Conservation (phyloP, 257 asterid genomes). For the Mitragyna speciosa region DNA sequence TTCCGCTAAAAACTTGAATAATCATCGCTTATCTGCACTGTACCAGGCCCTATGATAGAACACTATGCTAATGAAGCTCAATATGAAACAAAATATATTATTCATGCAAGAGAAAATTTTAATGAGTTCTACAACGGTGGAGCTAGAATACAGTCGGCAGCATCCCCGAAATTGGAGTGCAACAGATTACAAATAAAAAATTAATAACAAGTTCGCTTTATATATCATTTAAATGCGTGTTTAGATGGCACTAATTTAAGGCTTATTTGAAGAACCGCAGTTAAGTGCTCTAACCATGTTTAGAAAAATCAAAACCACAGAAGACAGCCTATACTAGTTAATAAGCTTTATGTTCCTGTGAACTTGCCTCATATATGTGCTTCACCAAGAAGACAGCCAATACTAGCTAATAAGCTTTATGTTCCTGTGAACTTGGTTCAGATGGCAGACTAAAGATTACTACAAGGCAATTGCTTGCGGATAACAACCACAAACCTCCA, state of each 20-base stretch:
- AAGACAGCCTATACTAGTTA: background rate
- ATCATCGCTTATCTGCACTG: background rate
- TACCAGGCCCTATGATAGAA: background rate
- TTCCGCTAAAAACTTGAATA: background rate
- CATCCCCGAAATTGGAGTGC: background rate
- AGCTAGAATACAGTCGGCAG: background rate
- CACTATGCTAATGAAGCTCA: background rate
- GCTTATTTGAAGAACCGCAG: background rate
- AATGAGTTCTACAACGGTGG: background rate
- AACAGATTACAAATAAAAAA: background rate
- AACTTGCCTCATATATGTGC: too few species aligned
- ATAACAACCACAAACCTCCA: slow-evolving; percentile 69
- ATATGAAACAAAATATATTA: background rate
- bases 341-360: background rate
- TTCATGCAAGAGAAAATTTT: background rate
- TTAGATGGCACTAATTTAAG: background rate
- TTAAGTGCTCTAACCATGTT: background rate
- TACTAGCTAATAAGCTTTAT: background rate
- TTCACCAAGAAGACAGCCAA: background rate
- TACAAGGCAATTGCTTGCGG: slow-evolving; percentile 76
- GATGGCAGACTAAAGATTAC: slow-evolving; percentile 2
- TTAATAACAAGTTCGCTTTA: background rate
- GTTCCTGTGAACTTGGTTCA: background rate
- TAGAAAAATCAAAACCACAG: background rate
- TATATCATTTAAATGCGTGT: background rate